Percentiles rank a stretch among this genome's conserved stretches.
phyloP scores from a whole-genome alignment of 192 early-diverging fungal genomes.

The Diversispora epigaea region DNA sequence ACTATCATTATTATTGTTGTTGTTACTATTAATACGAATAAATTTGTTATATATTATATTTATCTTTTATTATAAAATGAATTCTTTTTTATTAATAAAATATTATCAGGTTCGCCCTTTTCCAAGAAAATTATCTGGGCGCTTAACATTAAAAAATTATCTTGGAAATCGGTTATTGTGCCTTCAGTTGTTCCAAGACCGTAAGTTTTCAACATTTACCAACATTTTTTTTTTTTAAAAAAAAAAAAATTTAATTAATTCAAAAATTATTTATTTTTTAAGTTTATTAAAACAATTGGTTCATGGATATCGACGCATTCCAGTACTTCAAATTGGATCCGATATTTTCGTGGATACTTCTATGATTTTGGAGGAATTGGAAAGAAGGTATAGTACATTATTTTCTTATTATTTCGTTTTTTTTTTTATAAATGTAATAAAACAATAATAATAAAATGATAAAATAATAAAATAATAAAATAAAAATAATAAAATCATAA shows the following conservation, averaged over 20 bases:
- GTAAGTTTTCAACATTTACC: slow-evolving; percentile 17
- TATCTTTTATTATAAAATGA: neutral
- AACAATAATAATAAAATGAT: no score
- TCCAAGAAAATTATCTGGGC: slow-evolving; percentile 40
- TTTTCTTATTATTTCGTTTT: neutral
- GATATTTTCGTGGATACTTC: slow-evolving; percentile 47
- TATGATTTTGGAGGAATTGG: slow-evolving; percentile 42
- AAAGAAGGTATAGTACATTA: slow-evolving; percentile 33
- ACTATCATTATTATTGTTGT: neutral
- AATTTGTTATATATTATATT: neutral
- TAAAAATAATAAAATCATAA: no score
- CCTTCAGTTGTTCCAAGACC: slow-evolving; percentile 33
- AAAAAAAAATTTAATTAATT: neutral
- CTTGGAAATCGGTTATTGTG: slow-evolving; percentile 38
- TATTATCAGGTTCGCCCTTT: slow-evolving; percentile 34
- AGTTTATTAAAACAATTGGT: slow-evolving; percentile 41
- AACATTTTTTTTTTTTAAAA: slow-evolving; percentile 1
- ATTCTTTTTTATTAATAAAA: no score
- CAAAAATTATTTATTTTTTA: neutral
- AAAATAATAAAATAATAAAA: no score
- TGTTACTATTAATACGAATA: neutral
- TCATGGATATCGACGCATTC: slow-evolving; percentile 50
- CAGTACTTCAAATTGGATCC: slow-evolving; percentile 49
- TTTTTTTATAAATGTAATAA: no score
- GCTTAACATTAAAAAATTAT: slow-evolving; percentile 39